Evolutionary conservation across 2,329 filamentous ascomycete species (phyloP), one percentile per base, ranked within the genome.

Genomic region (Didymella glomerata): DNA sequence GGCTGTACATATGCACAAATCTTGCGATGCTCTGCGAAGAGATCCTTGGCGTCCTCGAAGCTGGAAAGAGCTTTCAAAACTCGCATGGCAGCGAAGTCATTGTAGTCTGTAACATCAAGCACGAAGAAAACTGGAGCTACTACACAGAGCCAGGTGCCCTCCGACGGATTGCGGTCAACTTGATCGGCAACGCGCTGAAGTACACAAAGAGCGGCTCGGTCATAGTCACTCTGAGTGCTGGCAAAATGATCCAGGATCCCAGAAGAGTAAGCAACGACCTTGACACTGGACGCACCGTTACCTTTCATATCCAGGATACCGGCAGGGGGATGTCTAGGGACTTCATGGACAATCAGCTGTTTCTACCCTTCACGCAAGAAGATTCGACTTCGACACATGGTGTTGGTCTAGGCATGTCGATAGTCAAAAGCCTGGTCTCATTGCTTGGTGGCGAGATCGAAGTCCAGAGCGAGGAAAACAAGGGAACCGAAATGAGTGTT

Each of bases 221-320:
- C 6, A 9, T 49, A 25, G 55, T 54, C 1, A 30, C 47, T 3
- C 36, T 56, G 10, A 54, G n/a, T 13, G 46, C 53, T 30, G 8
- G 4, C 2, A n/a, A 38, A 11, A 3, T 28, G 6, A 45, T 53
- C 8, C 10, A 48, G 18, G 36, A 58, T n/a, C 16, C 20, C 1
- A 11, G 27, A 2, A 44, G 20, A 40, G 14, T 40, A 11, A 54
- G 55, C 38, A 58, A 54, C 4, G 49, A 58, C 49, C 14, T 49
- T 1, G 44, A 22, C 3, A 38, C 44, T 3, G 38, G 36, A 9
- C 45, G 38, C 8, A 58, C 55, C 3, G n/a, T 58, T 3, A 53
- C 25, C 38, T 53, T 86, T 20, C 60, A 53, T 13, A 59, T 70
- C 16, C 34, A 51, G 28, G 68, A 71, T 46, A 64, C 67, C 2